These are phyloP conservation scores for Rosa multiflora DNA, from an alignment of 306 rosid genomes.

Conservation along the genomic window DNA sequence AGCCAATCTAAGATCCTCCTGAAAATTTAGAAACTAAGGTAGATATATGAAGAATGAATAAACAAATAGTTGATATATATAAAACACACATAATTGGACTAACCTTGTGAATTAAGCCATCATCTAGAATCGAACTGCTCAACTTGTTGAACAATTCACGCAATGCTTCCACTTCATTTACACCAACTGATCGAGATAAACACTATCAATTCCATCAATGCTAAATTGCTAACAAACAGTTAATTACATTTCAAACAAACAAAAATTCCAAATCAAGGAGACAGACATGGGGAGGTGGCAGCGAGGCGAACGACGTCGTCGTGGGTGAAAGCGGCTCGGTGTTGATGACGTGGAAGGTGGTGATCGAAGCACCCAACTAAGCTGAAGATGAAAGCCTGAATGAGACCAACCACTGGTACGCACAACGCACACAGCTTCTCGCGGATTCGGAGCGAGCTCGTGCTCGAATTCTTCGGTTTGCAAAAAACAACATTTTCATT, in stretches of 20 bases:
- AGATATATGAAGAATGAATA: slow-evolving; percentile 1
- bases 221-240: neutral
- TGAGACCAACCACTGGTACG: slow-evolving; percentile 42
- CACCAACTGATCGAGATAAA: slow-evolving; percentile 39
- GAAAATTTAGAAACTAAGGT: slow-evolving; percentile 29
- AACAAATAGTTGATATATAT: neutral
- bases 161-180: slow-evolving; percentile 77
- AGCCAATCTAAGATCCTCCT: slow-evolving; percentile 76
- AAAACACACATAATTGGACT: neutral
- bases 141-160: slow-evolving; percentile 61
- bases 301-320: slow-evolving; percentile 54
- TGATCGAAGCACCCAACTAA: slow-evolving; percentile 47
- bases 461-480: slow-evolving; percentile 18
- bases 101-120: slow-evolving; percentile 77
- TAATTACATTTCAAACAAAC: neutral
- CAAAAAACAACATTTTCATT: neutral
- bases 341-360: slow-evolving; percentile 13
- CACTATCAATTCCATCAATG: neutral
- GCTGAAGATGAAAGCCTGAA: slow-evolving; percentile 36
- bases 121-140: slow-evolving; percentile 61
- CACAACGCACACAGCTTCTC: slow-evolving; percentile 42
- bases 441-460: slow-evolving; percentile 42
- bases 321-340: slow-evolving; percentile 19
- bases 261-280: neutral
- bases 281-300: slow-evolving; percentile 51